These are phyloP conservation scores for Infundibulicybe gibba DNA, from an alignment of 768 basidiomycete species.

Conservation along the genomic window DNA sequence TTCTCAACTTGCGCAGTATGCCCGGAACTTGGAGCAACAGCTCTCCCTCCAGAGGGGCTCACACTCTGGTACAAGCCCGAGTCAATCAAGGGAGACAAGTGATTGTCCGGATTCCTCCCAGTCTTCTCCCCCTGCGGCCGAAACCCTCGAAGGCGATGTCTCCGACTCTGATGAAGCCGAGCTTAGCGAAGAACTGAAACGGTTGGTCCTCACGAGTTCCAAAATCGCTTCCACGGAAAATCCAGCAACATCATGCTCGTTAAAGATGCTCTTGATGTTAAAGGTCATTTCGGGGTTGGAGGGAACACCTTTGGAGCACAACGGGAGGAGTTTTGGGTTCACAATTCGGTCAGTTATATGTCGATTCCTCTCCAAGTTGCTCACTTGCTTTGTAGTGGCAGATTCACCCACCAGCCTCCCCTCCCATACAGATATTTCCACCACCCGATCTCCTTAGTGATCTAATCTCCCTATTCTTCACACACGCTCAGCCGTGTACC, in stretches of 20 bases:
- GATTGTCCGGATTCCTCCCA: too few relatives aligned
- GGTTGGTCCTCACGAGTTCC: too few relatives aligned
- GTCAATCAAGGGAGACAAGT: too few relatives aligned
- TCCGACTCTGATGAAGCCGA: too few relatives aligned
- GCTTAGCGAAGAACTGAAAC: too few relatives aligned
- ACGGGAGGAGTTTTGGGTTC: constrained; percentile 19
- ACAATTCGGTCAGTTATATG: not conserved
- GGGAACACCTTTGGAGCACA: constrained; percentile 6
- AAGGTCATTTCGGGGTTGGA: constrained; percentile 29
- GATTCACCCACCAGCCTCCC: constrained; percentile 8
- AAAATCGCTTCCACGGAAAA: too few relatives aligned
- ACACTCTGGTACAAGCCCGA: too few relatives aligned
- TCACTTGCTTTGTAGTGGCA: constrained; percentile 18
- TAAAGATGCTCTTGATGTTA: constrained; percentile 37
- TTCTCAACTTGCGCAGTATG: too few relatives aligned
- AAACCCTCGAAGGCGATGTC: too few relatives aligned
- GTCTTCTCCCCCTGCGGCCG: too few relatives aligned
- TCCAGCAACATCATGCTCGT: constrained; percentile 39
- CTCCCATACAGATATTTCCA: constrained; percentile 31
- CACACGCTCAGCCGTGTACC: constrained; percentile 38
- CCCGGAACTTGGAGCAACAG: too few relatives aligned
- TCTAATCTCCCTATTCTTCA: constrained; percentile 61
- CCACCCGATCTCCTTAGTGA: constrained; percentile 40
- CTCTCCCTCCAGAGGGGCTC: too few relatives aligned
- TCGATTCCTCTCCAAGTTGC: constrained; percentile 20